Evolutionary conservation across 1,139 yeast genomes (phyloP).

Genomic region (Saccharomycopsis hybrid): DNA sequence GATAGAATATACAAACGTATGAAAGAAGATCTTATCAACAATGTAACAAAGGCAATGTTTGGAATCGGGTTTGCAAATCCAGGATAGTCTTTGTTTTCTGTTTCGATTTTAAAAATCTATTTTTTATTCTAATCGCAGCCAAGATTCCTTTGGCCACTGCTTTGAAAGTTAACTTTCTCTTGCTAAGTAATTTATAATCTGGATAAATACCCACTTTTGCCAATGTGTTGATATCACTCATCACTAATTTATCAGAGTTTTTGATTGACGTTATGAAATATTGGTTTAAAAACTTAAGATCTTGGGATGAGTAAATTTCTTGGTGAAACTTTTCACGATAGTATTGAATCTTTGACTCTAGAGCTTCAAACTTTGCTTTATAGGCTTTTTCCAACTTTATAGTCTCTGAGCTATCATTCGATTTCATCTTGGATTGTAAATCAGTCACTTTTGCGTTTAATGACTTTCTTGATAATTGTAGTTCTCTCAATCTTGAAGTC

Average conservation of each 20-base stretch:
- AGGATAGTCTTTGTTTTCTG: neutral
- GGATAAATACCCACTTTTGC: constrained; percentile 48
- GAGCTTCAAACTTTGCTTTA: neutral
- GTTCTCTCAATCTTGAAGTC: constrained; percentile 22
- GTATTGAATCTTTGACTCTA: constrained; percentile 24
- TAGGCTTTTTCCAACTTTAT: no score
- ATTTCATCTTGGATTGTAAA: no score
- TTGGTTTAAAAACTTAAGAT: constrained; percentile 46
- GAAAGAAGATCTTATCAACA: no score
- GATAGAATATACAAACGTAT: no score
- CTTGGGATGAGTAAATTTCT: constrained; percentile 33
- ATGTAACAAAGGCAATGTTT: no score
- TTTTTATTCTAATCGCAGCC: constrained; percentile 48
- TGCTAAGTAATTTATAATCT: constrained; percentile 23
- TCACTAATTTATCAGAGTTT: neutral
- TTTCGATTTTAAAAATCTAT: constrained; percentile 28
- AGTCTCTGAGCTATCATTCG: no score
- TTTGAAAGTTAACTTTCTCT: constrained; percentile 31
- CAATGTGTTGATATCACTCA: constrained; percentile 37
- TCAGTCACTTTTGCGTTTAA: neutral
- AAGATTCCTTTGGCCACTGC: constrained; percentile 47
- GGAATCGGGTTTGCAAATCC: no score
- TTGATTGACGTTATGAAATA: constrained; percentile 42
- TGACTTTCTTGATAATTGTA: neutral
- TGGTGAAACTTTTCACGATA: constrained; percentile 26